A percentile compares a stretch with the other conserved stretches of the same genome.
Evolutionary conservation across 2,329 filamentous ascomycete genomes (phyloP).

Genomic region (Venturia oleaginea): DNA sequence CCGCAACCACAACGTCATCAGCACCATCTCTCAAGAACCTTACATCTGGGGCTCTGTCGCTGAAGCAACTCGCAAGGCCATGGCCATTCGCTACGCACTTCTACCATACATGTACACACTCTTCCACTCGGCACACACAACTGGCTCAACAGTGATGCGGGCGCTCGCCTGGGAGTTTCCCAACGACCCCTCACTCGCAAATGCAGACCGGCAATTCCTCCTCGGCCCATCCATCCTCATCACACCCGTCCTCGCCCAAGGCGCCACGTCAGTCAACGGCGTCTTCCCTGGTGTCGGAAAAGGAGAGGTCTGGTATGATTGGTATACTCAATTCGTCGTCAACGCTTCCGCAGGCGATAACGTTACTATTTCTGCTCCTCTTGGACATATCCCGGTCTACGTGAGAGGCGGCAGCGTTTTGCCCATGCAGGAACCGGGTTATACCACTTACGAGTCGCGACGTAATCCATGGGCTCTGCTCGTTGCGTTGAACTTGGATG

Average conservation of each 20-base stretch:
- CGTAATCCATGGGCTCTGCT: slow-evolving; percentile 59
- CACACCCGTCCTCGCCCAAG: slow-evolving; percentile 55
- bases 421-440: slow-evolving; percentile 57
- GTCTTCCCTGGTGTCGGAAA: slow-evolving; percentile 58
- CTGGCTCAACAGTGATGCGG: slow-evolving; percentile 59
- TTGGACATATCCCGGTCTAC: slow-evolving; percentile 63
- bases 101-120: slow-evolving; percentile 71
- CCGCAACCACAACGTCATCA: slow-evolving; percentile 55
- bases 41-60: slow-evolving; percentile 60
- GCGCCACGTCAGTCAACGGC: slow-evolving; percentile 51
- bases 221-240: slow-evolving; percentile 56
- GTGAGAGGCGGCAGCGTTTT: slow-evolving; percentile 60
- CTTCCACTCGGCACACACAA: slow-evolving; percentile 56
- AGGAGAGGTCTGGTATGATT: slow-evolving; percentile 65
- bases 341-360: slow-evolving; percentile 44
- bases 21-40: slow-evolving; percentile 57
- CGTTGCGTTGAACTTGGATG: slow-evolving; percentile 47
- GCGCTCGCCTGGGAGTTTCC: slow-evolving; percentile 63
- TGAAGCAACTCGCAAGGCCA: slow-evolving; percentile 55
- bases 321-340: slow-evolving; percentile 57
- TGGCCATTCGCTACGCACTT: slow-evolving; percentile 60
- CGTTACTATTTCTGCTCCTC: slow-evolving; percentile 50
- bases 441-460: slow-evolving; percentile 57
- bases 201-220: slow-evolving; percentile 64
- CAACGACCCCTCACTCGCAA: slow-evolving; percentile 58